A percentile compares a stretch with the other conserved stretches of the same genome.
phyloP scores from a whole-genome alignment of 2,329 filamentous ascomycete genomes.

The Pseudocercospora fijiensis region DNA sequence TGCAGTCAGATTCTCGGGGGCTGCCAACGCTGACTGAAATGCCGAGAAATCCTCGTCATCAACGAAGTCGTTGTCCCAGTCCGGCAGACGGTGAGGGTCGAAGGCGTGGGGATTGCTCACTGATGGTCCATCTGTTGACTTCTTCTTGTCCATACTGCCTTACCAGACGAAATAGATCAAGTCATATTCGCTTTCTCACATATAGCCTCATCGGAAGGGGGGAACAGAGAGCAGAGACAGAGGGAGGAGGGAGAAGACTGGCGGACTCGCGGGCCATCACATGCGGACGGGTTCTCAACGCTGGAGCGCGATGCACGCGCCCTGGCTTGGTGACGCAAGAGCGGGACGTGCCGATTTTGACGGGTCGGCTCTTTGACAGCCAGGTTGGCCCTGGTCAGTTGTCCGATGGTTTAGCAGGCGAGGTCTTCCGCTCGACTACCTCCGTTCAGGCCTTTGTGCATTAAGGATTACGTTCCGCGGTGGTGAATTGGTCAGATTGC shows the following conservation, averaged over 20 bases:
- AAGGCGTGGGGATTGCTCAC: constrained; percentile 50
- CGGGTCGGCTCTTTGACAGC: background rate
- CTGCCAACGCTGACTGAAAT: constrained; percentile 79
- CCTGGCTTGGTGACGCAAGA: background rate
- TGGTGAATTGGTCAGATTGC: too few species aligned
- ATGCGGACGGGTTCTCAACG: background rate
- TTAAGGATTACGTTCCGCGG: too few species aligned
- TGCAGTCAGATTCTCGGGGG: constrained; percentile 61
- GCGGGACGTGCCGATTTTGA: too few species aligned
- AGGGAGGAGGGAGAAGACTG: background rate
- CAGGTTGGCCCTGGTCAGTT: too few species aligned
- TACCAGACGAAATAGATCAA: background rate
- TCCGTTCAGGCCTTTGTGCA: too few species aligned
- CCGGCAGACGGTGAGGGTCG: constrained; percentile 70
- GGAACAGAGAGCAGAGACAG: background rate
- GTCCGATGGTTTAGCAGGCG: too few species aligned
- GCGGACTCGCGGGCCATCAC: background rate
- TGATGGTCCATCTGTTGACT: constrained; percentile 54
- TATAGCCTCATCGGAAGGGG: background rate
- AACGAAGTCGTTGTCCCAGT: constrained; percentile 76
- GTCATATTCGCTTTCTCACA: background rate
- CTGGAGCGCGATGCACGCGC: background rate
- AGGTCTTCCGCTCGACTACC: too few species aligned
- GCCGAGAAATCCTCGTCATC: constrained; percentile 68
- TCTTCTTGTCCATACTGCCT: constrained; percentile 38